Evolutionary conservation across 108 stramenopile genomes (phyloP).

Genomic region (Nitzschia inconspicua): DNA sequence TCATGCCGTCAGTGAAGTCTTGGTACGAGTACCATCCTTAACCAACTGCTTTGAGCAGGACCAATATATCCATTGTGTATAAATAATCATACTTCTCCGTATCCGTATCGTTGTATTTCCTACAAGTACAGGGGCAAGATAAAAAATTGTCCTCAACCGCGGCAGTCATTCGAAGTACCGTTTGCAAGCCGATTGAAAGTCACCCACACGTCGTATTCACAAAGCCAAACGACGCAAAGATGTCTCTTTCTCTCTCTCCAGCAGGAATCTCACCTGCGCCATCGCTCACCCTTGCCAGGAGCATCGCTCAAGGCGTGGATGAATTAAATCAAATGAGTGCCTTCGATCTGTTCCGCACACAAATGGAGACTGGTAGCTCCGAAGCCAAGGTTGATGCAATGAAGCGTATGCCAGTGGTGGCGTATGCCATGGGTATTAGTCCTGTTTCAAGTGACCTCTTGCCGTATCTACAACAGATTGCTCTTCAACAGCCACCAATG

Average conservation of each 20-base stretch:
- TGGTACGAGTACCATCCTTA: no score
- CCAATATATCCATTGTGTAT: no score
- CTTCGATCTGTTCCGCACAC: slow-evolving; percentile 69
- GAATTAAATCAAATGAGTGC: slow-evolving; percentile 61
- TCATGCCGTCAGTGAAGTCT: no score
- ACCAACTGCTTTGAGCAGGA: no score
- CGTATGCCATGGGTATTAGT: slow-evolving; percentile 67
- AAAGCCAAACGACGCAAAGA: neutral
- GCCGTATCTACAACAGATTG: slow-evolving; percentile 62
- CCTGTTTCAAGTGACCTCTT: slow-evolving; percentile 48
- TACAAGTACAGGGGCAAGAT: no score
- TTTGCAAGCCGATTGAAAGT: no score
- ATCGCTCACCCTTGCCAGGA: slow-evolving; percentile 66
- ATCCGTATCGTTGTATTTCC: no score
- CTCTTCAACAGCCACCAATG: slow-evolving; percentile 30
- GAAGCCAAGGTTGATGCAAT: slow-evolving; percentile 86
- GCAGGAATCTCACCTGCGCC: slow-evolving; percentile 52
- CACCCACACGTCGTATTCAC: no score
- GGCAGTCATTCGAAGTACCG: no score
- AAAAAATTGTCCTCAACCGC: no score
- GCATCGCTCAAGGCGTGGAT: slow-evolving; percentile 43
- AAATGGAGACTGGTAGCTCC: slow-evolving; percentile 59
- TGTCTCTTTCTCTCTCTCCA: slow-evolving; percentile 26
- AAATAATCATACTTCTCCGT: no score
- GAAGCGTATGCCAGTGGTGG: slow-evolving; percentile 79